phyloP scores from a whole-genome alignment of 2,329 filamentous ascomycete genomes.

The Magnaporthiopsis rhizophila region DNA sequence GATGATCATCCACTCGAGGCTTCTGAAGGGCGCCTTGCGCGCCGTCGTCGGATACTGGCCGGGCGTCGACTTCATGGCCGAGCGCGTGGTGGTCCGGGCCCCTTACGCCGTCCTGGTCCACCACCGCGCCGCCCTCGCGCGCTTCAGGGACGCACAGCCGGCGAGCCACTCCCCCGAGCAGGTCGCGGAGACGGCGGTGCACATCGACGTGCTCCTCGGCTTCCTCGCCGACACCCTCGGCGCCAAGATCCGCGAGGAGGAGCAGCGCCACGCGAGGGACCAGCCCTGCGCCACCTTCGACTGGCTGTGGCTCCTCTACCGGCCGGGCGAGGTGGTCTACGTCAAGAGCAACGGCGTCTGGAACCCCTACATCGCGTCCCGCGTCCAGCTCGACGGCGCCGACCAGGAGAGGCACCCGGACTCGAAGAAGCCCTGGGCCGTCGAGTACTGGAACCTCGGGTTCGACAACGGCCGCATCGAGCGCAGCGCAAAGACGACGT shows the following conservation, averaged over 20 bases:
- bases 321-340: slow-evolving; percentile 37
- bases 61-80: slow-evolving; percentile 27
- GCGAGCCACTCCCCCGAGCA: slow-evolving; percentile 32
- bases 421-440: slow-evolving; percentile 11
- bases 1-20: slow-evolving; percentile 36
- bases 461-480: slow-evolving; percentile 25
- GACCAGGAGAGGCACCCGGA: slow-evolving; percentile 6
- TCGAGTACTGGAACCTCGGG: slow-evolving; percentile 36
- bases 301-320: slow-evolving; percentile 37
- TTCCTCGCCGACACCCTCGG: slow-evolving; percentile 34
- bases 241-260: slow-evolving; percentile 29
- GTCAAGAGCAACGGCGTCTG: slow-evolving; percentile 28
- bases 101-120: slow-evolving; percentile 43
- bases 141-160: slow-evolving; percentile 34
- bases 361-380: slow-evolving; percentile 33
- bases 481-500: slow-evolving; percentile 29
- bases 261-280: slow-evolving; percentile 27
- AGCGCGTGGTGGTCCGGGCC: slow-evolving; percentile 29
- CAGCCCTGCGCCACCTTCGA: slow-evolving; percentile 35
- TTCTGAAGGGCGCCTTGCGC: slow-evolving; percentile 38
- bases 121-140: slow-evolving; percentile 32
- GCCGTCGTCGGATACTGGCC: slow-evolving; percentile 42
- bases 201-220: slow-evolving; percentile 36
- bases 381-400: slow-evolving; percentile 14
- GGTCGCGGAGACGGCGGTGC: slow-evolving; percentile 28